Evolutionary conservation across 2,329 filamentous ascomycete genomes (phyloP), one percentile per base, ranked within the genome.

Genomic region (Juglanconis sp.): DNA sequence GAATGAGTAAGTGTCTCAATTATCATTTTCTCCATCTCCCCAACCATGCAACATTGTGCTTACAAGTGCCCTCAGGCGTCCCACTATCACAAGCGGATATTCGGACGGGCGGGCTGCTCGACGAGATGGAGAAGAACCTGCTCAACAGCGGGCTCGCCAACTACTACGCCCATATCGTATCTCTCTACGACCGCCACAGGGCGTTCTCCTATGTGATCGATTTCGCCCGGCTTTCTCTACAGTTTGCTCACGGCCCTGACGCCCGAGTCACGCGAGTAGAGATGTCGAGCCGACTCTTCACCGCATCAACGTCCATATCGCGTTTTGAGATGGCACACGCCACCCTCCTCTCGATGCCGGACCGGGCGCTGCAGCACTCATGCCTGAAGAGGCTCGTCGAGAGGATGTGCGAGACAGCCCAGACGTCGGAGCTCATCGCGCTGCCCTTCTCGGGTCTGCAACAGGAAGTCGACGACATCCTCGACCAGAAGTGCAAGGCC

Each of bases 131-230:
- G 65, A 88, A 87, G 80, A 83, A 81, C 38, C 74, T 85, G 5
- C 73, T 89, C 31, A 84, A 92, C 69, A 85, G 85, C 59, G 95
- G 94, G 1, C 81, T 93, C 46, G 84, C 91, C 5, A 87, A 85
- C 64, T 99, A 97, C 75, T 96, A 96, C 73, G 86, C 88, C 47
- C 95, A 99, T 72, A 84, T 98, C 54, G 84, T 93, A 11, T 82
- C 86, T 24, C 81, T 99, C 1, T 98, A 90, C 69, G 93, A 97
- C 71, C 85, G 84, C 66, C 83, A 86, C 48, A 89, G 88, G 66
- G 87, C 88, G 0, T 91, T 90, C 72, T 89, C 90, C 1, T 90
- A 89, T 68, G 91, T 96, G 46, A 84, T 92, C 5, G 91, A 96
- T 65, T 97, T 96, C 77, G 87, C 91, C 44, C 84, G 86, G 44